Percentiles rank a stretch among this genome's conserved stretches.
Evolutionary conservation across 1,284 basidiomycete species (phyloP).

Genomic region (Pseudozyma flocculosa): DNA sequence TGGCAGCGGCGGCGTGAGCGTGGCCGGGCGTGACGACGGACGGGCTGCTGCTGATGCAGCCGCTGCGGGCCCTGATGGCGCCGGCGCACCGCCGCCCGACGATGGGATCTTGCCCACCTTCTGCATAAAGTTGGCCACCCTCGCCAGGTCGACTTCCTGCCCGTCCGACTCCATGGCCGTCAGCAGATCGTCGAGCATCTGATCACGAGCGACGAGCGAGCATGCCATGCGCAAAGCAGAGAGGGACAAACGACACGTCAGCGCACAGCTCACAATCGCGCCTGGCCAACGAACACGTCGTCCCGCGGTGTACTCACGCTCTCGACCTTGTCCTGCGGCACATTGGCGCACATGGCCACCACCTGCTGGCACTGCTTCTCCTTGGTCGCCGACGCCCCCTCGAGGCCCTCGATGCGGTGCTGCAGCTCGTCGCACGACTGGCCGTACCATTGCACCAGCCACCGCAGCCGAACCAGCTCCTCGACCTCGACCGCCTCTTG

Average conservation of each 20-base stretch:
- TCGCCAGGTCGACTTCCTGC: conserved; percentile 74
- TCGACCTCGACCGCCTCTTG: conserved; percentile 12
- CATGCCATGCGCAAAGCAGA: not conserved
- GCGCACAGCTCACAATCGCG: no score
- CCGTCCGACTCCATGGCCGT: conserved; percentile 86
- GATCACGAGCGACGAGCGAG: conserved; percentile 1
- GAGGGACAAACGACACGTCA: no score
- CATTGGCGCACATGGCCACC: conserved; percentile 82
- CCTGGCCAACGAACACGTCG: no score
- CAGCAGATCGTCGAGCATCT: conserved; percentile 85
- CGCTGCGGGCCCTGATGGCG: no score
- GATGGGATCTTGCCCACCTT: conserved; percentile 33
- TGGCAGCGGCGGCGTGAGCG: no score
- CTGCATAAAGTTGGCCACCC: conserved; percentile 84
- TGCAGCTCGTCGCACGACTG: conserved; percentile 59
- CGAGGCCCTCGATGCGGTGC: conserved; percentile 76
- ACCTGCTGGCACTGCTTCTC: conserved; percentile 87
- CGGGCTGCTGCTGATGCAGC: no score
- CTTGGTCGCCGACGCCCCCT: conserved; percentile 72
- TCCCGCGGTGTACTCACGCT: conserved; percentile 72
- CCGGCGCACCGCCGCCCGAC: no score
- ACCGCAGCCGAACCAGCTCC: conserved; percentile 39
- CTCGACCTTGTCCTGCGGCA: conserved; percentile 83
- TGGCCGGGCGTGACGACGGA: no score
- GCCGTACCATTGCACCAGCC: conserved; percentile 18